Evolutionary conservation across 1,284 basidiomycete genomes (phyloP).

Genomic region (Mycena citricolor): DNA sequence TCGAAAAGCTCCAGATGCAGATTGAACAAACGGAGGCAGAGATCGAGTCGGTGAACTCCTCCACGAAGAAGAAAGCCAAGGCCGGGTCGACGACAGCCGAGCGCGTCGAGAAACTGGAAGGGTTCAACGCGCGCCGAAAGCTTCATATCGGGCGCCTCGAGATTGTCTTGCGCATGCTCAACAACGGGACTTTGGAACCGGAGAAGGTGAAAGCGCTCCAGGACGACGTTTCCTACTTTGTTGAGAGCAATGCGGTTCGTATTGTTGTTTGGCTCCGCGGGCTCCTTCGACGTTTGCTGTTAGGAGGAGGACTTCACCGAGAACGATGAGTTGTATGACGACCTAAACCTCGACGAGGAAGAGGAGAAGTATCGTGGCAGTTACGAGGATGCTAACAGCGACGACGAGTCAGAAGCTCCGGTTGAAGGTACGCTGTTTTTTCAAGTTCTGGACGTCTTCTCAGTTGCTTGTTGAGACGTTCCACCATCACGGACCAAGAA

Average conservation of each 20-base stretch:
- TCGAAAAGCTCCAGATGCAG: constrained; percentile 92
- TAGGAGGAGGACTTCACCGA: constrained; percentile 98
- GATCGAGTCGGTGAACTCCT: constrained; percentile 81
- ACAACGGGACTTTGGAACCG: constrained; percentile 87
- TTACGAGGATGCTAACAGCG: constrained; percentile 66
- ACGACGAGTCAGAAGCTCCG: constrained; percentile 66
- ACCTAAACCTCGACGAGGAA: constrained; percentile 96
- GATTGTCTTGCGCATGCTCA: constrained; percentile 89
- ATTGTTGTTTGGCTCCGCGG: constrained; percentile 44
- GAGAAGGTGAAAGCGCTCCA: constrained; percentile 85
- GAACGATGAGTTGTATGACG: constrained; percentile 97
- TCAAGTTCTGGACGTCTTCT: constrained; percentile 58
- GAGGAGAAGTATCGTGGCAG: constrained; percentile 88
- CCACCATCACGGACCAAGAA: constrained; percentile 64
- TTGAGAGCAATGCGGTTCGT: constrained; percentile 92
- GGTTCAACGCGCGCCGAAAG: constrained; percentile 88
- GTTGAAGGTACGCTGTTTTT: constrained; percentile 61
- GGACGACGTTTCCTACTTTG: constrained; percentile 97
- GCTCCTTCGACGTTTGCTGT: constrained; percentile 42
- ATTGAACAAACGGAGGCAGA: constrained; percentile 96
- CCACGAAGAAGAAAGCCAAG: constrained; percentile 84
- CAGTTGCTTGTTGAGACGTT: constrained; percentile 48
- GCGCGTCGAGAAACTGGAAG: constrained; percentile 82
- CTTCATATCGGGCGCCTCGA: constrained; percentile 96
- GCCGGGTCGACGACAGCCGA: constrained; percentile 57